These are phyloP conservation scores for Cladophialophora chaetospira DNA, from an alignment of 2,329 filamentous ascomycete species.

Conservation along the genomic window DNA sequence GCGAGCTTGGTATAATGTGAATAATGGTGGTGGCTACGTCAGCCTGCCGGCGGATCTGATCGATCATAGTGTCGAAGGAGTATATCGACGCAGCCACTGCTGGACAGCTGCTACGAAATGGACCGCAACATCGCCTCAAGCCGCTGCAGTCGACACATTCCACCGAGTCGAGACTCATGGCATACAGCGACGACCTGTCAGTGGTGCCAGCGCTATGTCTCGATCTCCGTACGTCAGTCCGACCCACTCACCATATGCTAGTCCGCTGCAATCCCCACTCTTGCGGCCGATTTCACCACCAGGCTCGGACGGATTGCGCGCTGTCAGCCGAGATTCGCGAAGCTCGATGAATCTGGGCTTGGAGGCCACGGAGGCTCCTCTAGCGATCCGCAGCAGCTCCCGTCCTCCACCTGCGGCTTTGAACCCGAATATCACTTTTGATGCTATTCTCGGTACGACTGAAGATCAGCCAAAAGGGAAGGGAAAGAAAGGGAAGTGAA, in stretches of 20 bases:
- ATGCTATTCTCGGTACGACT: constrained; percentile 48
- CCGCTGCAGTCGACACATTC: constrained; percentile 30
- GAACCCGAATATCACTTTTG: constrained; percentile 54
- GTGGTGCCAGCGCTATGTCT: background rate
- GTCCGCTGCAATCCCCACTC: constrained; percentile 38
- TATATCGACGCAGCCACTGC: constrained; percentile 69
- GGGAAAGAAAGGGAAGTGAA: constrained; percentile 33
- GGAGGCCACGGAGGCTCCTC: constrained; percentile 47
- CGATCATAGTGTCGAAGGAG: constrained; percentile 66
- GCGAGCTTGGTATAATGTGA: constrained; percentile 55
- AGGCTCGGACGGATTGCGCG: constrained; percentile 36
- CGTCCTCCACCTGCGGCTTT: constrained; percentile 42
- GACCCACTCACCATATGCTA: constrained; percentile 31
- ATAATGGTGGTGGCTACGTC: constrained; percentile 65
- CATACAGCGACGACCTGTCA: constrained; percentile 5
- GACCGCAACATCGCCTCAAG: constrained; percentile 49
- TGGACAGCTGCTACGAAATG: constrained; percentile 67
- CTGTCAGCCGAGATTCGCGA: constrained; percentile 39
- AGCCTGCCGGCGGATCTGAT: constrained; percentile 65
- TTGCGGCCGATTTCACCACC: constrained; percentile 41
- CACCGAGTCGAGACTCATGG: constrained; percentile 8
- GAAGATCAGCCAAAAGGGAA: constrained; percentile 41
- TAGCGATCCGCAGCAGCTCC: constrained; percentile 39
- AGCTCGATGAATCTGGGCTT: constrained; percentile 48
- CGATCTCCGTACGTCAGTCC: constrained; percentile 27